phyloP scores from a whole-genome alignment of 371 early-diverging fungal species.

The Neoconidiobolus thromboides region DNA sequence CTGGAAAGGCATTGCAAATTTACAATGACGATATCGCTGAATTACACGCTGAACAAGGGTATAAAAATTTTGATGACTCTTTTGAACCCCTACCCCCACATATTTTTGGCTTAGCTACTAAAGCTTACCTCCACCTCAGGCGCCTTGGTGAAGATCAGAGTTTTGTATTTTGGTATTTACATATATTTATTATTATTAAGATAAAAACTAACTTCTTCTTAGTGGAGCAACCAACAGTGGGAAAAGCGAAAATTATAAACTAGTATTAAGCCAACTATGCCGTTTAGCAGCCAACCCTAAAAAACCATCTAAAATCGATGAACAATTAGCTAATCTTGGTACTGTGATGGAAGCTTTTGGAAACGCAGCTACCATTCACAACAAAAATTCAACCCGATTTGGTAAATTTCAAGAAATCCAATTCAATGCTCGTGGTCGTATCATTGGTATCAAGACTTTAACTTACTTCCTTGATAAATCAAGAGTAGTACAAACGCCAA shows the following conservation, averaged over 20 bases:
- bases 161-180: slow-evolving; percentile 44
- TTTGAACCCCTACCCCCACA: slow-evolving; percentile 17
- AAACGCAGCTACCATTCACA: slow-evolving; percentile 42
- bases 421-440: slow-evolving; percentile 66
- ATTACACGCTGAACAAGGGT: background rate
- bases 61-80: background rate
- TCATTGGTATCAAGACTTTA: slow-evolving; percentile 66
- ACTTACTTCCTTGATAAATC: slow-evolving; percentile 2
- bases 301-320: background rate
- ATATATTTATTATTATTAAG: background rate
- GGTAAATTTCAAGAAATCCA: slow-evolving; percentile 68
- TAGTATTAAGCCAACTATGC: background rate
- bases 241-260: background rate
- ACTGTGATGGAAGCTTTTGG: slow-evolving; percentile 63
- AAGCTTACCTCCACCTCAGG: slow-evolving; percentile 56
- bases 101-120: slow-evolving; percentile 35
- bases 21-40: background rate
- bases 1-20: background rate
- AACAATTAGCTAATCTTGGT: slow-evolving; percentile 12
- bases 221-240: background rate
- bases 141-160: slow-evolving; percentile 64
- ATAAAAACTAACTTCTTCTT: background rate
- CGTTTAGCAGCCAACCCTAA: background rate
- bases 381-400: slow-evolving; percentile 49
- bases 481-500: background rate